Conservation (phyloP, 257 asterid genomes). For the Solanum chmielewskii region DNA sequence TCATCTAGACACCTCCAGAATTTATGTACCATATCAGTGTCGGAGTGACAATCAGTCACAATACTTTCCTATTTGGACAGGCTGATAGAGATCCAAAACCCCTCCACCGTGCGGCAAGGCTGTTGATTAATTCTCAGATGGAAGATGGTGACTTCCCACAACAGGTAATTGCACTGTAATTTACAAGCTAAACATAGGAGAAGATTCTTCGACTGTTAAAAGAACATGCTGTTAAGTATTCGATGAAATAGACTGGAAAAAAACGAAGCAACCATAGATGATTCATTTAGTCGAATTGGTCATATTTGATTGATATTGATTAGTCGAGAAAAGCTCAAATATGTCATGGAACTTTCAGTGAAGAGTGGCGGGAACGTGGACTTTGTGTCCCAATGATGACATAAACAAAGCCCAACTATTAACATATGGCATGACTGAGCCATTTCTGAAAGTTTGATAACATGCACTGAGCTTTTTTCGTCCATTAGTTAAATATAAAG, state of each 20-base stretch:
- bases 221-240: neutral
- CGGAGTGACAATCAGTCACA: neutral
- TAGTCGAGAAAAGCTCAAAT: neutral
- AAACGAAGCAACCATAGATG: neutral
- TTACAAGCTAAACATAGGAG: neutral
- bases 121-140: slow-evolving; percentile 55
- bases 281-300: neutral
- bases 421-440: neutral
- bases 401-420: neutral
- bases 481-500: neutral
- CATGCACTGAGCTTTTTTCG: neutral
- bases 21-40: neutral
- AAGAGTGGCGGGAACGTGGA: neutral
- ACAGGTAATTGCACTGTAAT: slow-evolving; percentile 26
- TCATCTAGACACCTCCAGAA: neutral
- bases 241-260: neutral
- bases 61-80: neutral
- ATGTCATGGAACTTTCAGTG: neutral
- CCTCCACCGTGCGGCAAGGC: slow-evolving; percentile 47
- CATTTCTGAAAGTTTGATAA: neutral
- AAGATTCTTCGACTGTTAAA: neutral
- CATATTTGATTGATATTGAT: neutral
- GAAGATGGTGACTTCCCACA: slow-evolving; percentile 63
- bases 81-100: neutral
- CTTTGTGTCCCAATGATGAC: neutral